Evolutionary conservation across 306 rosid species (phyloP), one percentile per base, ranked within the genome.

Genomic region (Dicorynia guianensis): DNA sequence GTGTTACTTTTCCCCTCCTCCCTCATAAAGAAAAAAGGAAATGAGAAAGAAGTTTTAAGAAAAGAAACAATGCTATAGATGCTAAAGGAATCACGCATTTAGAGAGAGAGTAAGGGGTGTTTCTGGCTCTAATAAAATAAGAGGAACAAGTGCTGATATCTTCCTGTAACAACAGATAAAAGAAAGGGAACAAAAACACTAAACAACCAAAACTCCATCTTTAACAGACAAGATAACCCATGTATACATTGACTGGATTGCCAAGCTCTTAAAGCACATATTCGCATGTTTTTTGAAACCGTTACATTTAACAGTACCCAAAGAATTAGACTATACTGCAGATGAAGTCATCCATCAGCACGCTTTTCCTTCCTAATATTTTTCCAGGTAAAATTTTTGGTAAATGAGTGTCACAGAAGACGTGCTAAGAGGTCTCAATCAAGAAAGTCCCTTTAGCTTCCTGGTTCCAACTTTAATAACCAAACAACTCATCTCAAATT

Each of bases 321-420:
- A 54, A 7, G 19, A 7, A 54, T 4, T 1, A n/a, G 17, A 59
- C 40, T 25, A 47, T 47, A 47, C 35, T 46, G 18, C 12, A 36
- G 11, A 66, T 39, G 64, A 40, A 19, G 8, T 14, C 54, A 53
- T 75, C 39, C 54, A 53, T 75, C 39, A 30, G 72, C 12, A 25
- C 8, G 54, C 1, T 4, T 39, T 5, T 9, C 33, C 2, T 17
- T 2, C 30, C 30, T 25, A 25, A 25, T 25, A 6, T 15, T 5
- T 52, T 17, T 8, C 6, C 6, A 15, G 30, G 30, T 4, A 2
- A 8, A 4, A 42, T 17, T 8, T 15, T 14, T 15, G 42, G 12
- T 13, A 18, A 63, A 36, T 62, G 9, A 13, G 17, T 18, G 19
- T 62, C 40, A 18, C 13, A 40, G 69, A 19, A 15, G 9, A 63